Evolutionary conservation across 176 grass and related monocot genomes (phyloP).

Genomic region (Zea luxurians): DNA sequence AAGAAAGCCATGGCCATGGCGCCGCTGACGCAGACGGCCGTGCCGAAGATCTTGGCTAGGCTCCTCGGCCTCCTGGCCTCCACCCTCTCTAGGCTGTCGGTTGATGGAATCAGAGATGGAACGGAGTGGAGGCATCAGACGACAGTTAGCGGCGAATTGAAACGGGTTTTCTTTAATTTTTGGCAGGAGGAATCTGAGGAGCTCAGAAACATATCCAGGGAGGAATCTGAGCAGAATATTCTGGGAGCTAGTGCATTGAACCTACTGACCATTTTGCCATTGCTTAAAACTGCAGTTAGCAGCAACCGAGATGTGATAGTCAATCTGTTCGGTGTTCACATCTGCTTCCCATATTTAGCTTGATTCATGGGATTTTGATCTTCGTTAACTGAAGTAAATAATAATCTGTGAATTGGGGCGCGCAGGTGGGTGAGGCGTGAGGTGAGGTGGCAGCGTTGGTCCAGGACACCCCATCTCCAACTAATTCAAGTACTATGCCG

Average conservation of each 20-base stretch:
- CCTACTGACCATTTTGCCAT: background rate
- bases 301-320: no score
- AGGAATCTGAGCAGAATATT: background rate
- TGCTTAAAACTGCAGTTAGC: background rate
- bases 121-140: background rate
- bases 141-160: background rate
- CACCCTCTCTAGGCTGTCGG: conserved; percentile 49
- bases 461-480: no score
- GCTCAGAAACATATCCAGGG: background rate
- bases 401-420: no score
- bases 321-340: no score
- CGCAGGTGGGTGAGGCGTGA: no score
- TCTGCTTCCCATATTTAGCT: no score
- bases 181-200: background rate
- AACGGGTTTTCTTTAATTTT: background rate
- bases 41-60: conserved; percentile 68
- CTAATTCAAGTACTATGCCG: no score
- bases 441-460: no score
- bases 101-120: background rate
- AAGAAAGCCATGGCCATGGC: conserved; percentile 65
- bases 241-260: background rate
- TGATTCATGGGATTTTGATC: no score
- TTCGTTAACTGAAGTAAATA: no score
- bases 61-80: conserved; percentile 44
- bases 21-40: conserved; percentile 53